Percentiles rank a stretch among this genome's conserved stretches.
Conservation (phyloP, 768 basidiomycete genomes). For the Hysterangium stoloniferum region DNA sequence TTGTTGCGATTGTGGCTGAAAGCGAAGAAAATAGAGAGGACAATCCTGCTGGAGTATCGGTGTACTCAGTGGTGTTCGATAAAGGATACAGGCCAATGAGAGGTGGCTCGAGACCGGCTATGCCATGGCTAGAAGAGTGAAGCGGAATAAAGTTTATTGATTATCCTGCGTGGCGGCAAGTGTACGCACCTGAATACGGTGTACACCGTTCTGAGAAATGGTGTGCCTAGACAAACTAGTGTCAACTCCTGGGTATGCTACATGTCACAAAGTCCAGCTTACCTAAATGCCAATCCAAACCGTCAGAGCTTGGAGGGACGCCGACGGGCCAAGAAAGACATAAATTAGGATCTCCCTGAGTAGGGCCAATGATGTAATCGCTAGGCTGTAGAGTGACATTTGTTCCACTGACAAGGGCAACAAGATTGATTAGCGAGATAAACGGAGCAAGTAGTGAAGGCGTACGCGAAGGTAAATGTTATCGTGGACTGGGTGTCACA, state of each 20-base stretch:
- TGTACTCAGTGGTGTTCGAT: slow-evolving; percentile 34
- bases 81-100: slow-evolving; percentile 71
- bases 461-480: slow-evolving; percentile 64
- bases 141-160: slow-evolving; percentile 6
- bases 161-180: background rate
- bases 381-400: slow-evolving; percentile 63
- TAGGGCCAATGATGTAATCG: slow-evolving; percentile 71
- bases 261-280: no score
- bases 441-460: no score
- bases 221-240: slow-evolving; percentile 39
- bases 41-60: slow-evolving; percentile 31
- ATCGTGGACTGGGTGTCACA: slow-evolving; percentile 54
- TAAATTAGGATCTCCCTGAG: slow-evolving; percentile 51
- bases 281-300: slow-evolving; percentile 82
- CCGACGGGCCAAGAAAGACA: slow-evolving; percentile 75
- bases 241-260: no score
- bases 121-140: slow-evolving; percentile 53
- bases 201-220: slow-evolving; percentile 71
- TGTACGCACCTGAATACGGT: slow-evolving; percentile 59
- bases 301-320: slow-evolving; percentile 56
- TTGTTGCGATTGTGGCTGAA: slow-evolving; percentile 59
- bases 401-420: slow-evolving; percentile 25
- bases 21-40: slow-evolving; percentile 43
- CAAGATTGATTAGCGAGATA: background rate
- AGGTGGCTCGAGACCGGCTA: slow-evolving; percentile 64